Base-by-base conservation (phyloP, 192 early-diverging fungal genomes). In the Spinellus fusiger region DNA sequence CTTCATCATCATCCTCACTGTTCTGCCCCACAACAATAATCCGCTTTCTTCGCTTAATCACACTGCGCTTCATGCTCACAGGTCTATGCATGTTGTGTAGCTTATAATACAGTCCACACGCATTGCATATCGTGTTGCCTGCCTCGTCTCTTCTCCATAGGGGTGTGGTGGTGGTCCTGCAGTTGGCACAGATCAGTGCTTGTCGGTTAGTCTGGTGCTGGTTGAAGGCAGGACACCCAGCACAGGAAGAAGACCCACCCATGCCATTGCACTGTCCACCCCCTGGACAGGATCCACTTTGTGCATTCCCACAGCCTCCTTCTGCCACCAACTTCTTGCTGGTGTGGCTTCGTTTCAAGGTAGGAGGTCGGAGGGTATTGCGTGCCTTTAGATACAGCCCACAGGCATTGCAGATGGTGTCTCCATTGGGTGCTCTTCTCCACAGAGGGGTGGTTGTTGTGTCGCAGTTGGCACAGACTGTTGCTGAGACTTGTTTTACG, bases 391-490 rank as follows among this genome's bases (percentile, higher is more conserved):
- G 61, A 49, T 82, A 82, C 26, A 82, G 67, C 12, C 80, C 96
- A 74, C 96, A 99, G 0, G 95, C 95, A 61, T 99, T 99, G 71
- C 96, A 99, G 46, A 99, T 88, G 13, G 91, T 87, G 49, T 93
- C 88, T 62, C 95, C 96, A 51, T 82, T 80, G 9, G 84, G 82
- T 59, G 92, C 84, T 53, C 94, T 76, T 35, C 96, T 78, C 96
- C 96, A 99, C 33, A 99, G 75, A 1, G 93, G 88, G 5, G 96
- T 99, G 18, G 86, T 84, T 8, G 85, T 95, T 1, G 92, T 96
- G 6, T 73, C 68, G 80, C 96, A 98, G 79, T 98, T 96, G 32
- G 75, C 77, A 77, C 94, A 97, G 32, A 68, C 67, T 8, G 81
- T 83, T 13, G 78, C 74, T 12, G 78, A 74, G 12, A 80, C 78